A percentile compares a stretch with the other conserved stretches of the same genome.
Evolutionary conservation across 1,139 yeast species (phyloP).

Genomic region (Magnusiomyces magnusii): DNA sequence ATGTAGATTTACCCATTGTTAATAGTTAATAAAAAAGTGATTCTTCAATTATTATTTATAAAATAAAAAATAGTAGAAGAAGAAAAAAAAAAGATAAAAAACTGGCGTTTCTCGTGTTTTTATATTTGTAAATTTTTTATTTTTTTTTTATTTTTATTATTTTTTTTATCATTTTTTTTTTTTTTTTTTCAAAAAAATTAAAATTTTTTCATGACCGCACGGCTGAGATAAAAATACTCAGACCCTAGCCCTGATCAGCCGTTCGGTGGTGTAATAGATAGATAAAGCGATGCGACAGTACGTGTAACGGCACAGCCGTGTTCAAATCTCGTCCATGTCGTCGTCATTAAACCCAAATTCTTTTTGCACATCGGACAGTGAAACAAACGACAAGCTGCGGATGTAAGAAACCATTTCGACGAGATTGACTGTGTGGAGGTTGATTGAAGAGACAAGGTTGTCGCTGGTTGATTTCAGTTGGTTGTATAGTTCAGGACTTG

Average conservation of each 20-base stretch:
- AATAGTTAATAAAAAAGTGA: slow-evolving; percentile 1
- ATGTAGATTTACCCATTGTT: slow-evolving; percentile 20
- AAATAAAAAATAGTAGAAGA: neutral
- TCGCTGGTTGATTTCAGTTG: slow-evolving; percentile 14
- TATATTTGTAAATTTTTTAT: too few relatives aligned
- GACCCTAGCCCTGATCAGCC: too few relatives aligned
- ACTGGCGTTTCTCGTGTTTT: too few relatives aligned
- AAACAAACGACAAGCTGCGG: slow-evolving; percentile 19
- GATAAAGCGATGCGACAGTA: too few relatives aligned
- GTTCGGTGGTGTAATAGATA: too few relatives aligned
- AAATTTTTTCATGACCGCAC: too few relatives aligned
- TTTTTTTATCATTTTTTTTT: too few relatives aligned
- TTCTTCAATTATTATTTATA: neutral
- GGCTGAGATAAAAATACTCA: too few relatives aligned
- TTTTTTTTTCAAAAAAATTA: too few relatives aligned
- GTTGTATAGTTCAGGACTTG: slow-evolving; percentile 18
- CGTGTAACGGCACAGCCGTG: too few relatives aligned
- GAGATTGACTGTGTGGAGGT: slow-evolving; percentile 29
- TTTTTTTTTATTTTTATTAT: too few relatives aligned
- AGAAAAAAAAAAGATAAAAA: too few relatives aligned
- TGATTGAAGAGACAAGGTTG: slow-evolving; percentile 15
- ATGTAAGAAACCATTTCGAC: slow-evolving; percentile 26
- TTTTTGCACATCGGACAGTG: slow-evolving; percentile 19
- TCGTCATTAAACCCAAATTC: slow-evolving; percentile 31
- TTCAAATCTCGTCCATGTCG: slow-evolving; percentile 12